Base-by-base conservation (phyloP, 169 alveolate genomes). In the Neospora caninum region DNA sequence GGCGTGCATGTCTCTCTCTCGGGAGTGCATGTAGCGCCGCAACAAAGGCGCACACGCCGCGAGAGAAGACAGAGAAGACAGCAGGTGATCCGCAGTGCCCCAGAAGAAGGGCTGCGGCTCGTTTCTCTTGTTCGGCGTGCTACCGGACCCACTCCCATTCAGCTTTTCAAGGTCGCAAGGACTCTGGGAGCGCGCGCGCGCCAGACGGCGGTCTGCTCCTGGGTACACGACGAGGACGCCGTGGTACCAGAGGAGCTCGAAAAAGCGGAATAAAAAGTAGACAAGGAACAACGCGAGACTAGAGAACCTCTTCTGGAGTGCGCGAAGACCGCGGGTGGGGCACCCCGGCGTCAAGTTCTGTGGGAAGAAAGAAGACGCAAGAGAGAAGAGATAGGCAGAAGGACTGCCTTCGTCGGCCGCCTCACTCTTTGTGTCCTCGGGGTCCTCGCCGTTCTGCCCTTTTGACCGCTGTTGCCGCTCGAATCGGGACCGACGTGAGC, bases 161-260 rank as follows among this genome's bases (percentile, higher is more conserved):
- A 13, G n/a, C 73, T 16, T 64, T 22, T 7, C n/a, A 29, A 64
- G 73, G 73, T n/a, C n/a, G n/a, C n/a, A n/a, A 64, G 34, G 73
- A 1, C 34, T 64, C 31, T 27, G n/a, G n/a, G 73, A 27, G 73
- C 73, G 73, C 73, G 73, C 73, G 16, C 73, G 73, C 73, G 73
- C 73, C 73, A 64, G 31, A 29, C 87, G 94, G 87, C 82, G 88
- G 42, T 92, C 88, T 41, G 82, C 80, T 70, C 92, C 41, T 27
- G 34, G 42, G 88, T 82, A 83, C 67, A 92, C 92, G 27, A 70
- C 87, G 27, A 89, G 87, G 31, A 89, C 86, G 53, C 80, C 92
- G 88, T 80, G 43, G 41, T 39, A 70, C 80, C 92, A 42, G 53
- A 92, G 86, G 45, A n/a, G 29, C 45, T 88, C 92, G 64, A 78